Evolutionary conservation across 208 protist species (phyloP), one percentile per base, ranked within the genome.

Genomic region (Zelonia costaricensis): DNA sequence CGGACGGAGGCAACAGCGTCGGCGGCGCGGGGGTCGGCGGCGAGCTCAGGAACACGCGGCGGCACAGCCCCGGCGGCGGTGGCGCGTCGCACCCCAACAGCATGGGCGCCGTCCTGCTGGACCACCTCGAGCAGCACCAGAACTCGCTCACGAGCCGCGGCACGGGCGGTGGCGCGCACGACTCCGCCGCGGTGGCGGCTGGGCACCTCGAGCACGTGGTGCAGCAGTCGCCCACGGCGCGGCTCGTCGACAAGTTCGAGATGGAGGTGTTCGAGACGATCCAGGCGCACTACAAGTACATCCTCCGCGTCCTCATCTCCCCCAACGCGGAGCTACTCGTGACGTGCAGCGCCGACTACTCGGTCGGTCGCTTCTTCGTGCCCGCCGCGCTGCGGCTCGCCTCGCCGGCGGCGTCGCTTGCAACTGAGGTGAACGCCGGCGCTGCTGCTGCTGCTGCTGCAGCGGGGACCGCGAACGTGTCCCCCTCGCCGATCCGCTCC

Each of bases 281-380:
- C 28, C 82, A 91, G 72, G 82, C 88, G 30, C 88, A 95, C 59
- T 88, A 92, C 76, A 95, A 95, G 70, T 95, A 95, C 74, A 91
- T 95, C 42, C 74, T 95, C 15, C 84, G 84, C 25, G 84, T 91
- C 20, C 67, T 80, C n/a, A 92, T 95, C 22, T 83, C 83, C 1
- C 85, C 82, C 18, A 82, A 81, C 53, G 55, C 59, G 18, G 67
- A 86, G 54, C 48, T 91, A 15, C 61, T 95, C 16, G 67, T 90
- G 20, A 95, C 88, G 13, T 95, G 85, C 67, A 84, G 85, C 43
- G 88, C 85, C 15, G 88, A 95, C 47, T 92, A 95, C 81, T 90
- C 85, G 5, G 58, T 95, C 10, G 88, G 88, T 7, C 74, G 85
- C 23, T 92, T 82, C 65, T 1, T 76, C 15, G 61, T 95, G 25